Evolutionary conservation across 1,284 basidiomycete species (phyloP).

Genomic region (Termitomyces sp.): DNA sequence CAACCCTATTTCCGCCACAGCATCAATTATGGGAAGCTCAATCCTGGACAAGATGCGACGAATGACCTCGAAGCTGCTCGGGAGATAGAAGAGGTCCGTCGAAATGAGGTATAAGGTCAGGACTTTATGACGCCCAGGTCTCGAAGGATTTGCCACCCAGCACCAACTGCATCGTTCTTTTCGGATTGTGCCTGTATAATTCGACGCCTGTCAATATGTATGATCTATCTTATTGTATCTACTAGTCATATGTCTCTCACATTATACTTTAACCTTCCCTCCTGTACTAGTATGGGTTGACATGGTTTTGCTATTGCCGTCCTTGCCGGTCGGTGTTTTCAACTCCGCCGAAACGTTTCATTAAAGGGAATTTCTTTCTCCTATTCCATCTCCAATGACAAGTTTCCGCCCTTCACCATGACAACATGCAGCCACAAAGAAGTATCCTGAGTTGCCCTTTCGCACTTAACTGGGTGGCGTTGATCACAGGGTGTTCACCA

Average conservation of each 20-base stretch:
- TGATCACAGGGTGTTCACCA: background rate
- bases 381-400: background rate
- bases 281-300: background rate
- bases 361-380: background rate
- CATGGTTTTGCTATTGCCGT: background rate
- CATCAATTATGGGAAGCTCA: conserved; percentile 47
- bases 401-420: background rate
- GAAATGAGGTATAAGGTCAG: conserved; percentile 18
- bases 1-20: conserved; percentile 20
- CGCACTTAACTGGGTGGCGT: background rate
- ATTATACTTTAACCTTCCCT: background rate
- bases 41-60: conserved; percentile 46
- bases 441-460: no score
- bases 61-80: conserved; percentile 1
- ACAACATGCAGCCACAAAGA: background rate
- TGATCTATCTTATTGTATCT: conserved; percentile 4
- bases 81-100: conserved; percentile 10
- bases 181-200: background rate
- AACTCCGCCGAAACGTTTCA: background rate
- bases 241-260: background rate
- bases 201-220: background rate
- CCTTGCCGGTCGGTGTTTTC: background rate
- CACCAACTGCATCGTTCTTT: background rate
- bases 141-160: background rate
- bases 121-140: background rate